These are phyloP conservation scores for Eucalyptus grandis DNA, from an alignment of 345 rosid species.

Conservation along the genomic window DNA sequence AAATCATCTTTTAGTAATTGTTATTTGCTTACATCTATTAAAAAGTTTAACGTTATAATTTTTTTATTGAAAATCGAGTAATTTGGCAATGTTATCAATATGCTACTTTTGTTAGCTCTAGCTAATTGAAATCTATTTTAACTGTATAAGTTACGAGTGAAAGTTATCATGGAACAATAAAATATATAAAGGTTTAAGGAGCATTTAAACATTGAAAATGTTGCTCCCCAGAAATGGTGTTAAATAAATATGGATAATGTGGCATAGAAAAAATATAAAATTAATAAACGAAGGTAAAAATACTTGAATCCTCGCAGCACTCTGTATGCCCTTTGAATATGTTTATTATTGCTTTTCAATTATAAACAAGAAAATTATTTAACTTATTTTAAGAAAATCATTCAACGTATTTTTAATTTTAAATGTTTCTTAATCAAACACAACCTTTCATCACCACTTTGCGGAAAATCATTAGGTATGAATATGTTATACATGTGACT, in stretches of 20 bases:
- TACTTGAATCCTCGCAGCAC: neutral
- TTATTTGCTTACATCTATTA: no score
- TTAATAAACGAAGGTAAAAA: neutral
- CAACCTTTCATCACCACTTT: neutral
- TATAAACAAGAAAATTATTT: neutral
- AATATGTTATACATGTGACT: neutral
- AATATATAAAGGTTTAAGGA: neutral
- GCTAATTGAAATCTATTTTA: no score
- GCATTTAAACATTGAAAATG: neutral
- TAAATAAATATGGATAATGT: neutral
- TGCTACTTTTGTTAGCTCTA: no score
- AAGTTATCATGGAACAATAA: no score
- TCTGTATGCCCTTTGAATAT: neutral
- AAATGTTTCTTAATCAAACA: neutral
- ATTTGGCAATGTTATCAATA: neutral
- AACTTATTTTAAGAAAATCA: no score
- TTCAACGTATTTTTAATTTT: neutral
- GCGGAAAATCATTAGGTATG: neutral
- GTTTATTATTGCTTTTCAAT: neutral
- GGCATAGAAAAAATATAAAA: neutral
- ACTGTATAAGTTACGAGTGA: no score
- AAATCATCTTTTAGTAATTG: no score
- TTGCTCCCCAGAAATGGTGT: neutral
- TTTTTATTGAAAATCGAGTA: neutral
- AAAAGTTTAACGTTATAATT: no score